phyloP scores from a whole-genome alignment of 805 yeast species.

The Wickerhamiella sorbophila region DNA sequence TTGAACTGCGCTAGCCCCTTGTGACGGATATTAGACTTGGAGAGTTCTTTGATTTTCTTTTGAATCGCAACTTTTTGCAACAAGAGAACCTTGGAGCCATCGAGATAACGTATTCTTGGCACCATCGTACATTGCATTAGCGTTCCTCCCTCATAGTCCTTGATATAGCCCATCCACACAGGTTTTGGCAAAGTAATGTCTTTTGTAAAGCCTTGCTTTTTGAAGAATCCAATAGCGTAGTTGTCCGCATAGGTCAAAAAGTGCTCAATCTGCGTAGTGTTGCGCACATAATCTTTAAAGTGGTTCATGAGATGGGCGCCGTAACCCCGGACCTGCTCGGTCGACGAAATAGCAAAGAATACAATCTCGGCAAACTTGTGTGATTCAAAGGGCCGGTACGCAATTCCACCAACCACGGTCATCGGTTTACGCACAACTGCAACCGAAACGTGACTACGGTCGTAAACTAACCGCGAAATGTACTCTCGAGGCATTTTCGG shows the following conservation, averaged over 20 bases:
- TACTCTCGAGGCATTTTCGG: constrained; percentile 99
- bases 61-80: constrained; percentile 86
- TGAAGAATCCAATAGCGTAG: constrained; percentile 96
- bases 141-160: constrained; percentile 98
- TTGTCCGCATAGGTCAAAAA: constrained; percentile 95
- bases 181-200: constrained; percentile 75
- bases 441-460: constrained; percentile 84
- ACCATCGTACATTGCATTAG: constrained; percentile 94
- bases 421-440: constrained; percentile 90
- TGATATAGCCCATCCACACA: constrained; percentile 96
- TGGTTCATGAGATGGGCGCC: constrained; percentile 99
- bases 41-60: constrained; percentile 63
- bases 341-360: constrained; percentile 92
- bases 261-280: constrained; percentile 71
- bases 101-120: constrained; percentile 77
- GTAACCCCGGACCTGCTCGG: constrained; percentile 96
- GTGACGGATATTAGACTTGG: constrained; percentile 66
- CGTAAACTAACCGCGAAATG: constrained; percentile 87
- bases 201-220: constrained; percentile 95
- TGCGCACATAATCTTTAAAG: constrained; percentile 83
- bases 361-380: constrained; percentile 95
- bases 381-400: constrained; percentile 84
- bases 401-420: constrained; percentile 95
- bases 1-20: constrained; percentile 68
- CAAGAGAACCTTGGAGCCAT: constrained; percentile 69